Evolutionary conservation across 108 stramenopile genomes (phyloP).

Genomic region (Nitzschia sp.): DNA sequence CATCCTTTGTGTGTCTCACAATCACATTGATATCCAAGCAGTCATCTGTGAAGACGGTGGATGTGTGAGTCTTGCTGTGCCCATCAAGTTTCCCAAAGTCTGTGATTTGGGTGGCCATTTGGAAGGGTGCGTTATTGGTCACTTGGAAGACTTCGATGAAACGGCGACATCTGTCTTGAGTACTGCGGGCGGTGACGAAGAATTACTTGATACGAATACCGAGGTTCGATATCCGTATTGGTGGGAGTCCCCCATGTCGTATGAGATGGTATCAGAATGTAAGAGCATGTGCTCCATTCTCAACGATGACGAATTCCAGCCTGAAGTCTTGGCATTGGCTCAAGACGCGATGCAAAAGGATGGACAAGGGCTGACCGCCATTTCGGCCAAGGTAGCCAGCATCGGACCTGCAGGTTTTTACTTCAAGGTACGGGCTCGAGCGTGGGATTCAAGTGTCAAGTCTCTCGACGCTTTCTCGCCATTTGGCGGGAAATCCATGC

Average conservation of each 20-base stretch:
- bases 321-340: conserved; percentile 12
- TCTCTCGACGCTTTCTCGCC: conserved; percentile 24
- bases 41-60: conserved; percentile 41
- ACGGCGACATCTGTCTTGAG: conserved; percentile 9
- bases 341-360: conserved; percentile 9
- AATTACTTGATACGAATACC: background rate
- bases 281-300: conserved; percentile 4
- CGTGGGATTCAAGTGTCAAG: background rate
- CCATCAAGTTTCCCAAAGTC: conserved; percentile 36
- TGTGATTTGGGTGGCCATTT: conserved; percentile 21
- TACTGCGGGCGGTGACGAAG: background rate
- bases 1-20: conserved; percentile 24
- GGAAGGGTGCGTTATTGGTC: conserved; percentile 31
- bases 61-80: conserved; percentile 39
- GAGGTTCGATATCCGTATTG: conserved; percentile 14
- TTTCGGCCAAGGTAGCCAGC: conserved; percentile 10
- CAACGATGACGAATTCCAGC: conserved; percentile 32
- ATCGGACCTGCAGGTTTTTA: conserved; percentile 34
- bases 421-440: conserved; percentile 12
- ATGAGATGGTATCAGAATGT: conserved; percentile 19
- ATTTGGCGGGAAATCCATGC: conserved; percentile 18
- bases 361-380: background rate
- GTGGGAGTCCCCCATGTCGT: conserved; percentile 21
- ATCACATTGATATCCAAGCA: conserved; percentile 40
- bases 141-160: conserved; percentile 34